Evolutionary conservation across 352 stramenopile genomes (phyloP), one percentile per base, ranked within the genome.

Genomic region (Phytopythium oedochilum): DNA sequence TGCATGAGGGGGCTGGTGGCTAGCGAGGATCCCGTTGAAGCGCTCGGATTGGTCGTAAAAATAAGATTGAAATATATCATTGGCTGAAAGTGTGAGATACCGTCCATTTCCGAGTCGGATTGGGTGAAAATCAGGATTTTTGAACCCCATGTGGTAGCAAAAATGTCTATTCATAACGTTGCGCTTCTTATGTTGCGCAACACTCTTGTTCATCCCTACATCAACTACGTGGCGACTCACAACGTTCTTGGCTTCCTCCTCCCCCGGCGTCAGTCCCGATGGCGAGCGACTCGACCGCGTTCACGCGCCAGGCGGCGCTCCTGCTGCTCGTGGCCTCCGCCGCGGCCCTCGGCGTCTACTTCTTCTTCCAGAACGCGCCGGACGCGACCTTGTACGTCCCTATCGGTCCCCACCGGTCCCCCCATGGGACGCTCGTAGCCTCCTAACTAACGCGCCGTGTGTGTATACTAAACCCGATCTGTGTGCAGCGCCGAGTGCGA

Each of bases 351-450:
- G 71, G 73, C 48, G 63, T 90, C 44, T 89, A 87, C 59, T 44
- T 76, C 23, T 89, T 92, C 68, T 90, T 92, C 66, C 65, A 73
- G 46, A 78, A 61, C 15, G 82, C 79, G 10, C 82, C 82, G 2
- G 68, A 90, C 46, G 69, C 79, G 2, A 49, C 68, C 10, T 92
- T 90, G 82, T 92, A 71, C 61, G 81, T 80, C 31, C 12, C 25
- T 35, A n/a, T n/a, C n/a, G n/a, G n/a, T 51, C n/a, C 22, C 8
- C 8, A 3, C 20, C 59, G 15, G 17, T 5, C 25, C 45, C 55
- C 46, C 32, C 55, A 50, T 60, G 14, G 36, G 6, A 42, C 20
- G 18, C 6, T n/a, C 38, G 18, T 26, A 12, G n/a, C 31, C 44
- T n/a, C 2, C 44, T 32, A 31, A 23, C 40, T 17, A 31, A 20